A percentile compares a stretch with the other conserved stretches of the same genome.
These are phyloP conservation scores for Trichoderma harzianum DNA, from an alignment of 2,329 filamentous ascomycete genomes.

Conservation along the genomic window DNA sequence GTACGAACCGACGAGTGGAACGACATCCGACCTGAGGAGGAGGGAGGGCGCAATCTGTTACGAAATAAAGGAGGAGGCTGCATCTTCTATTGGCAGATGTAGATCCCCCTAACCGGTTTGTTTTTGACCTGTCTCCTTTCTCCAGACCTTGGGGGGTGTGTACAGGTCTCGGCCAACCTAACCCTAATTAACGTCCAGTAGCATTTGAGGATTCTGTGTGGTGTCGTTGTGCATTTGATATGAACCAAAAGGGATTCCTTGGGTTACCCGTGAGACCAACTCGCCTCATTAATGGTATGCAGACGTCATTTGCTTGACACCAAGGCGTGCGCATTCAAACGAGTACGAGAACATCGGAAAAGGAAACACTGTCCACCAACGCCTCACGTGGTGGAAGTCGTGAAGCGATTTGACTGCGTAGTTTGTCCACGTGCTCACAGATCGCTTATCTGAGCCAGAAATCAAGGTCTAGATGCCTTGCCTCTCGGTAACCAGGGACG, in stretches of 20 bases:
- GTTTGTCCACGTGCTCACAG: neutral
- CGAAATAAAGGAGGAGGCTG: neutral
- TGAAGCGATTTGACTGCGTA: neutral
- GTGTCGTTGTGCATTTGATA: neutral
- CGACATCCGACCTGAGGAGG: neutral
- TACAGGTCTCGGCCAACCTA: neutral
- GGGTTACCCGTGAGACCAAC: neutral
- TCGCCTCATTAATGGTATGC: neutral
- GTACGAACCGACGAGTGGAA: neutral
- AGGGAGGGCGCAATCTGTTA: conserved; percentile 4
- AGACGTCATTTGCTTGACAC: neutral
- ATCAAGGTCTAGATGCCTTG: neutral
- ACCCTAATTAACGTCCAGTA: neutral
- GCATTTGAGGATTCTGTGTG: neutral
- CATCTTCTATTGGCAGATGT: neutral
- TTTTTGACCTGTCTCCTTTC: neutral
- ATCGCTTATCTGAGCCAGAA: conserved; percentile 4
- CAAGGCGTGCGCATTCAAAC: neutral
- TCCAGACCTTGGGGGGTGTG: neutral
- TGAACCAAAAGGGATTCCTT: neutral
- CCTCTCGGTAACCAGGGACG: neutral
- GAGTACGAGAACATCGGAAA: neutral
- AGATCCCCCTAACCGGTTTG: neutral
- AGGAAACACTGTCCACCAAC: neutral
- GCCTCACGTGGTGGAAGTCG: neutral